Evolutionary conservation across 192 early-diverging fungal species (phyloP), one percentile per base, ranked within the genome.

Genomic region (Entomortierella lignicola): DNA sequence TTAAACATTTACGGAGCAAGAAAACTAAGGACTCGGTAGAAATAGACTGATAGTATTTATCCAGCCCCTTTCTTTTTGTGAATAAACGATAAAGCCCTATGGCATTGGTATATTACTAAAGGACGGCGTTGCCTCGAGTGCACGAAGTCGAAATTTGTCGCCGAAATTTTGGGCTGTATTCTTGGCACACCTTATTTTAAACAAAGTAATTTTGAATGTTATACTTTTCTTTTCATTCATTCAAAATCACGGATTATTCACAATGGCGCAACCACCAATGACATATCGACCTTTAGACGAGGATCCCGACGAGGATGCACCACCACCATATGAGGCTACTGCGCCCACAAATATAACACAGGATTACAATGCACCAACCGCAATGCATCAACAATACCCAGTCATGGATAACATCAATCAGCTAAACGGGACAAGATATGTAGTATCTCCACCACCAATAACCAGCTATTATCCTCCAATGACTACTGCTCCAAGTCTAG

Each of bases 281-380:
- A 66, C 63, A 43, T 66, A 48, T 42, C 32, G 72, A 7, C 57
- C 72, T 6, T 10, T 55, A 18, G 42, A 60, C 25, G 51, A 66
- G 26, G 72, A n/a, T n/a, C n/a, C n/a, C n/a, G n/a, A 74, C 23
- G 72, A 61, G 17, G 72, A 61, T 15, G 59, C 72, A 4, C 72
- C 72, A 32, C 72, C 72, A 47, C 64, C 72, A 8, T 74, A 74
- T 25, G 64, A 59, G 50, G 50, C 72, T 1, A 66, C 60, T n/a
- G 56, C 70, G 0, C 53, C 66, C 7, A 42, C 55, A 3, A 47
- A 13, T 6, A 21, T 21, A 5, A 17, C 60, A 17, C 27, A 26
- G 21, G 55, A 55, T 32, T 37, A 25, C 12, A 13, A 39, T 18
- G 43, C 18, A 54, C 12, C 43, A 4, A 18, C 4, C 37, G 37